These are phyloP conservation scores for Madurella mycetomatis DNA, from an alignment of 2,329 filamentous ascomycete species.

Conservation along the genomic window DNA sequence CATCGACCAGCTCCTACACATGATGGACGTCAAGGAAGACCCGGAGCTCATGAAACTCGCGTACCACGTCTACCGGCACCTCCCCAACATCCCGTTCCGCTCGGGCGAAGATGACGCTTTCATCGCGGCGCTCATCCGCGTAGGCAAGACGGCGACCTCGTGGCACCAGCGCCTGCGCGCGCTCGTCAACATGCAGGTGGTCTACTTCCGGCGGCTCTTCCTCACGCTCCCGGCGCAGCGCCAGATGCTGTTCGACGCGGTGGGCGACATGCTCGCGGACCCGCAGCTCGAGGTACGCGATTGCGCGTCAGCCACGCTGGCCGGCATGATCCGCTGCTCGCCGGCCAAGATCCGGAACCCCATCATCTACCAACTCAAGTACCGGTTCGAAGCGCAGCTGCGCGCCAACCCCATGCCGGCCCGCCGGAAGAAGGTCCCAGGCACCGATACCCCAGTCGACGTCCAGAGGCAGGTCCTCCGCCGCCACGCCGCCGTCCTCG, in stretches of 20 bases:
- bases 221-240: slow-evolving; percentile 72
- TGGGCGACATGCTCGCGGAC: slow-evolving; percentile 94
- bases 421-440: slow-evolving; percentile 55
- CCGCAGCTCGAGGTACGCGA: slow-evolving; percentile 89
- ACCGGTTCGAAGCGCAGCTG: slow-evolving; percentile 75
- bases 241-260: slow-evolving; percentile 77
- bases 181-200: slow-evolving; percentile 96
- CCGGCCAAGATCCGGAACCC: slow-evolving; percentile 72
- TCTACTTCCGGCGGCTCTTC: slow-evolving; percentile 96
- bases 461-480: slow-evolving; percentile 72
- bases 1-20: slow-evolving; percentile 90
- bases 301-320: slow-evolving; percentile 85
- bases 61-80: slow-evolving; percentile 93
- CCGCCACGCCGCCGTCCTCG: slow-evolving; percentile 86
- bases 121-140: slow-evolving; percentile 78
- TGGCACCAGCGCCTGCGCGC: slow-evolving; percentile 96
- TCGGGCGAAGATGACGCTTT: slow-evolving; percentile 80
- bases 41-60: slow-evolving; percentile 90
- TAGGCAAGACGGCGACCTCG: slow-evolving; percentile 75
- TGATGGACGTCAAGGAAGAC: slow-evolving; percentile 99
- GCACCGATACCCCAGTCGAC: slow-evolving; percentile 66
- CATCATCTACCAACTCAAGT: slow-evolving; percentile 70
- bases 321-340: slow-evolving; percentile 97
- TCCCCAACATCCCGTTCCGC: slow-evolving; percentile 91
- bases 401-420: slow-evolving; percentile 74